Evolutionary conservation across 2,329 filamentous ascomycete genomes (phyloP).

Genomic region (Rugonectria rugulosa): DNA sequence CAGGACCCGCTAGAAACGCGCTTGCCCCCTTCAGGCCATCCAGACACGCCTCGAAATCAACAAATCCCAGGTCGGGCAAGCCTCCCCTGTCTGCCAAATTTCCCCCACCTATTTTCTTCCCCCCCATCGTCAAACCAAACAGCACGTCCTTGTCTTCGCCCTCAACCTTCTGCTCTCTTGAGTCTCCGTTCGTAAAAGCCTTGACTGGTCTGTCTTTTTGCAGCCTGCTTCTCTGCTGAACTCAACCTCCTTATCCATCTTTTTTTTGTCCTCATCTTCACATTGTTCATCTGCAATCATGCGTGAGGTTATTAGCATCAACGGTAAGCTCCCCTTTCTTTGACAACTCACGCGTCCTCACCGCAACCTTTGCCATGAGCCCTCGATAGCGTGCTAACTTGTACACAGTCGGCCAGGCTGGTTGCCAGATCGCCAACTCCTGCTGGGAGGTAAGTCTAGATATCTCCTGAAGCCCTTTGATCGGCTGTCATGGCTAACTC

Average conservation of each 20-base stretch:
- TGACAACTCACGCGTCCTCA: constrained; percentile 46
- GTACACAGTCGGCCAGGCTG: constrained; percentile 93
- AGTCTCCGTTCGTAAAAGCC: constrained; percentile 40
- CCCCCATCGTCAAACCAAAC: constrained; percentile 39
- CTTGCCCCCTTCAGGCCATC: constrained; percentile 45
- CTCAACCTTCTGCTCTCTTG: constrained; percentile 36
- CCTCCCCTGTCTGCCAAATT: constrained; percentile 52
- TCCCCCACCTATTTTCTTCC: constrained; percentile 56
- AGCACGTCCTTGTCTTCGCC: constrained; percentile 36
- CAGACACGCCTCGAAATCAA: constrained; percentile 48
- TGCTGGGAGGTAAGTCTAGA: constrained; percentile 93
- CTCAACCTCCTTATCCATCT: constrained; percentile 42
- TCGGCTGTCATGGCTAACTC: constrained; percentile 24
- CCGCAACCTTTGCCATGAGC: constrained; percentile 46
- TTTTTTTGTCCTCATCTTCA: constrained; percentile 33
- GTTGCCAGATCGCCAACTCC: constrained; percentile 99
- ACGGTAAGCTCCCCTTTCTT: constrained; percentile 72
- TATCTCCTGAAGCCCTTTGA: constrained; percentile 17
- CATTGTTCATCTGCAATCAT: constrained; percentile 66
- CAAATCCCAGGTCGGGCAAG: constrained; percentile 46
- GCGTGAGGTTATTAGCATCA: constrained; percentile 99
- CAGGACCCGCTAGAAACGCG: constrained; percentile 39
- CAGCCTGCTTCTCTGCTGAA: constrained; percentile 31
- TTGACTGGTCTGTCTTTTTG: constrained; percentile 37
- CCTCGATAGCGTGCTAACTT: constrained; percentile 56